Base-by-base conservation (phyloP, 805 yeast species). In the Lipomyces japonicus region DNA sequence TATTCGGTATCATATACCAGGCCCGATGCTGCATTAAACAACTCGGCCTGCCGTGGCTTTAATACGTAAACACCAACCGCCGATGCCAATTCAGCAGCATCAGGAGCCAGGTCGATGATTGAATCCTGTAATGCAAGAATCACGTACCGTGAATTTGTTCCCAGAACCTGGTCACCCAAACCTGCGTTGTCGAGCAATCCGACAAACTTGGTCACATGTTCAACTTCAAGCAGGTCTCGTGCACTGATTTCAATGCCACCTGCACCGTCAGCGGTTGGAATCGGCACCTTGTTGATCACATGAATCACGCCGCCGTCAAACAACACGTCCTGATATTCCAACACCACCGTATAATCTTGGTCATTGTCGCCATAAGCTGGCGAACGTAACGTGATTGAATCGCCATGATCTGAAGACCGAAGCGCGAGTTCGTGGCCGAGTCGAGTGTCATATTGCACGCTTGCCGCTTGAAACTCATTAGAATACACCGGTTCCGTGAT, bases 261-360 rank as follows among this genome's bases (percentile, higher is more conserved):
- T n/a, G n/a, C n/a, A n/a, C n/a, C n/a, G 42, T 38, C 42, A 9
- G 48, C 55, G n/a, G n/a, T n/a, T 2, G 58, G 58, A 1, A 54
- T 32, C 14, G 58, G 57, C 7, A 54, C 44, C n/a, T 40, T 18
- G 5, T 25, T 19, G 30, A 54, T 26, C 4, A 48, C 21, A 19
- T 54, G 58, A 12, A 53, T 31, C 12, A 54, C 58, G 12, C 57
- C 58, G 14, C 51, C 42, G 3, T 31, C 44, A 32, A 45, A 51
- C 10, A 54, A 45, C 28, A 52, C 19, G 32, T 54, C 54, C 12
- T 35, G 4, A 3, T 35, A 42, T n/a, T 18, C 35, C 16, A 43
- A 21, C 10, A 32, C 23, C 10, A 38, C 32, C 10, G 23, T 30
- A 9, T 21, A 4, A 34, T 49, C 46, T 10, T 14, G 2, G 18